phyloP scores from a whole-genome alignment of 192 early-diverging fungal species.

The Entomortierella beljakovae region DNA sequence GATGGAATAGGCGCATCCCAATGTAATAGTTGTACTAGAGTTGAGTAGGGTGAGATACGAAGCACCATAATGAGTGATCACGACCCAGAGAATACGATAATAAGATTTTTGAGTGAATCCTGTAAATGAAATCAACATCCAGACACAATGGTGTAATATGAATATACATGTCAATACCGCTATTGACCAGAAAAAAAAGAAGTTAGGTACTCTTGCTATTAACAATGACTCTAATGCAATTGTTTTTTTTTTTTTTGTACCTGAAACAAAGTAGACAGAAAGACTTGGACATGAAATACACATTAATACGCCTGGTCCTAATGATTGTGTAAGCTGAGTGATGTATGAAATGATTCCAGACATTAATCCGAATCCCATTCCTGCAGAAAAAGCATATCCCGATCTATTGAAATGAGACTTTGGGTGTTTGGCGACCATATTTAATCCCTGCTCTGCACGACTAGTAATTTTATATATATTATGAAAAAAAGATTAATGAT shows the following conservation, averaged over 20 bases:
- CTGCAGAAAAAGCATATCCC: conserved; percentile 75
- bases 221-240: not conserved
- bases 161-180: conserved; percentile 78
- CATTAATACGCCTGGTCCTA: conserved; percentile 75
- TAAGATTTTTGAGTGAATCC: conserved; percentile 64
- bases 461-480: conserved; percentile 54
- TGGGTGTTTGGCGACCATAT: conserved; percentile 69
- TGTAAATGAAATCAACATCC: conserved; percentile 84
- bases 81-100: conserved; percentile 61
- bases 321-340: conserved; percentile 72
- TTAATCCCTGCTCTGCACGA: conserved; percentile 75
- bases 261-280: conserved; percentile 75
- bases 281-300: conserved; percentile 71
- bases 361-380: conserved; percentile 81
- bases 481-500: not conserved
- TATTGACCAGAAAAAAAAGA: conserved; percentile 22
- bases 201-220: not conserved
- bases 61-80: conserved; percentile 74
- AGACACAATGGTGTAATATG: conserved; percentile 75
- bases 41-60: conserved; percentile 63
- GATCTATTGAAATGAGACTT: conserved; percentile 74
- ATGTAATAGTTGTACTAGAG: conserved; percentile 16
- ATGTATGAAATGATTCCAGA: conserved; percentile 77
- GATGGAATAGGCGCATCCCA: conserved; percentile 40
- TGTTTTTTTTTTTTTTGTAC: conserved; percentile 46